phyloP scores from a whole-genome alignment of 1,284 basidiomycete genomes.

The Boletus semigastroideus region DNA sequence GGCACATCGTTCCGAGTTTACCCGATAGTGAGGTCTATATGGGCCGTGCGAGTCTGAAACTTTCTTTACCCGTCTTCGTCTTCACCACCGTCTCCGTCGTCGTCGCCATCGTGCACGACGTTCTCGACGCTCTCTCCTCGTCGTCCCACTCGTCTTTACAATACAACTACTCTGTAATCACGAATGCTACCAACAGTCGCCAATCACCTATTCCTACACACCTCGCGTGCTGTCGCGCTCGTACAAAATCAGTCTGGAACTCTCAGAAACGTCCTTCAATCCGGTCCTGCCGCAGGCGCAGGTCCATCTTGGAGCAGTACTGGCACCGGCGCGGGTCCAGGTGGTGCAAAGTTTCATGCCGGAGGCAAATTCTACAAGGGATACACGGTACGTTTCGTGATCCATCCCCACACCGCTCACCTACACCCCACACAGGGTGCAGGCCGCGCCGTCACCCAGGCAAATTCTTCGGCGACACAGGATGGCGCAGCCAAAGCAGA shows the following conservation, averaged over 20 bases:
- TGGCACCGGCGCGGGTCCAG: conserved; percentile 56
- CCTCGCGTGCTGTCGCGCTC: conserved; percentile 68
- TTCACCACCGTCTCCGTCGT: neutral
- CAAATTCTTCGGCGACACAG: conserved; percentile 54
- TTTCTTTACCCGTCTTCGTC: too few species aligned
- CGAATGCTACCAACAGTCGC: conserved; percentile 79
- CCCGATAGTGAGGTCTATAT: conserved; percentile 15
- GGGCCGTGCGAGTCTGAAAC: neutral
- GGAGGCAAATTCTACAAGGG: conserved; percentile 68
- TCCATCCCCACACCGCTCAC: neutral
- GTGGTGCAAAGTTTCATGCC: conserved; percentile 65
- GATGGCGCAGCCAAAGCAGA: conserved; percentile 45
- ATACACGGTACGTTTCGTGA: conserved; percentile 44
- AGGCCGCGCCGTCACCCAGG: conserved; percentile 68
- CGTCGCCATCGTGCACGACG: neutral
- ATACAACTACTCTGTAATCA: conserved; percentile 2
- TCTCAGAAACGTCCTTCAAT: conserved; percentile 71
- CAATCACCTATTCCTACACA: conserved; percentile 70
- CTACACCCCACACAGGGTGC: conserved; percentile 45
- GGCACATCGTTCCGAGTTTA: conserved; percentile 18
- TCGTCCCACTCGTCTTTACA: conserved; percentile 1
- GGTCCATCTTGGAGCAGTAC: conserved; percentile 60
- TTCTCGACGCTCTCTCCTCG: neutral
- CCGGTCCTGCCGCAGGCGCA: conserved; percentile 40
- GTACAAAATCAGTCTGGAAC: conserved; percentile 68